phyloP scores from a whole-genome alignment of 805 yeast genomes.

The Hanseniaspora vineae region DNA sequence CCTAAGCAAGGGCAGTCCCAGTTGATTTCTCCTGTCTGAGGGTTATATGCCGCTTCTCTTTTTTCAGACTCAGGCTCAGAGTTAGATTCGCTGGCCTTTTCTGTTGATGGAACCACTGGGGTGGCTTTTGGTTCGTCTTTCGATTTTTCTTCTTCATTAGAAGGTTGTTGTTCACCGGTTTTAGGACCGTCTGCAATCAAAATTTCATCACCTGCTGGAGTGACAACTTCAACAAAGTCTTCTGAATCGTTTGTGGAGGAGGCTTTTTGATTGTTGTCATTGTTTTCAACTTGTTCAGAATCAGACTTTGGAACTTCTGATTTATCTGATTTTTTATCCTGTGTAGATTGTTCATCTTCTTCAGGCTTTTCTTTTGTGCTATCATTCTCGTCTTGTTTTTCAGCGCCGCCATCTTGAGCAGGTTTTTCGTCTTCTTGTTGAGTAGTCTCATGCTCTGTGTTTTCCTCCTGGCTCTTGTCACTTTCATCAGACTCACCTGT shows the following conservation, averaged over 20 bases:
- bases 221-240: conserved; percentile 1
- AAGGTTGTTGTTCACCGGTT: not conserved
- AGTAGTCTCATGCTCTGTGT: too few species aligned
- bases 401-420: not conserved
- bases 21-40: conserved; percentile 83
- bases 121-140: not conserved
- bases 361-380: conserved; percentile 2
- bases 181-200: not conserved
- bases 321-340: not conserved
- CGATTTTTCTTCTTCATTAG: not conserved
- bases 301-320: conserved; percentile 2
- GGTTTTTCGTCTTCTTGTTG: not conserved
- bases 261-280: not conserved
- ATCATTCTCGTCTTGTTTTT: not conserved
- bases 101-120: conserved; percentile 1
- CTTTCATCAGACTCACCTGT: too few species aligned
- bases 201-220: conserved; percentile 2
- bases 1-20: conserved; percentile 99
- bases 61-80: conserved; percentile 2
- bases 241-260: not conserved
- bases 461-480: too few species aligned
- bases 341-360: conserved; percentile 1
- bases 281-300: not conserved
- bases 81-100: conserved; percentile 1
- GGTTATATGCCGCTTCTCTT: not conserved